Percentiles rank a stretch among this genome's conserved stretches.
Evolutionary conservation across 192 early-diverging fungal species (phyloP).

Genomic region (Cladochytrium replicatum): DNA sequence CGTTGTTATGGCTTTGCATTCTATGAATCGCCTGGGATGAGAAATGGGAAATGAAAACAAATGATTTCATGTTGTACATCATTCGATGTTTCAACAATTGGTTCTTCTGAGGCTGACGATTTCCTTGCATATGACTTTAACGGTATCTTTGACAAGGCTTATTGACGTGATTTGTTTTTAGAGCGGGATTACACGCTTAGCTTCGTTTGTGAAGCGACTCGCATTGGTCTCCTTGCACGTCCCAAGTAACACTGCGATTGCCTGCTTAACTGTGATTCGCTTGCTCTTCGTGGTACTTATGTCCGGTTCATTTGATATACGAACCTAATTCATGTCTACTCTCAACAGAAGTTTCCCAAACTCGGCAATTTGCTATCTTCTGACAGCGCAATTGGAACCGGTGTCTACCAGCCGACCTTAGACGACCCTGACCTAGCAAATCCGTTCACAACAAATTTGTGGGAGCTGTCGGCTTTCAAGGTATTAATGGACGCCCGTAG

Average conservation of each 20-base stretch:
- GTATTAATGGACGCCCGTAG: too few relatives aligned
- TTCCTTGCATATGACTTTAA: too few relatives aligned
- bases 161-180: constrained; percentile 1
- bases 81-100: too few relatives aligned
- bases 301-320: constrained; percentile 7
- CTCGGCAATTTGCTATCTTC: constrained; percentile 53
- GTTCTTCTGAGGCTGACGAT: too few relatives aligned
- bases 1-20: too few relatives aligned
- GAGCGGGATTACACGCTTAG: constrained; percentile 52
- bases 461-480: constrained; percentile 72
- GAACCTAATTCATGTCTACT: neutral
- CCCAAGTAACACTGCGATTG: constrained; percentile 60
- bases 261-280: constrained; percentile 56
- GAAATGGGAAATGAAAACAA: too few relatives aligned
- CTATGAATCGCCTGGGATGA: too few relatives aligned
- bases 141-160: neutral
- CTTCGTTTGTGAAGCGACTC: constrained; percentile 84
- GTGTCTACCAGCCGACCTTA: constrained; percentile 66
- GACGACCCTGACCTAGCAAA: constrained; percentile 94
- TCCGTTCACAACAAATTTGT: constrained; percentile 84
- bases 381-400: constrained; percentile 62
- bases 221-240: constrained; percentile 60
- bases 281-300: constrained; percentile 46
- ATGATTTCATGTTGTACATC: too few relatives aligned
- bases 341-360: constrained; percentile 46